Percentiles rank a stretch among this genome's conserved stretches.
phyloP scores from a whole-genome alignment of 768 basidiomycete species.

The Baorangia bicolor region DNA sequence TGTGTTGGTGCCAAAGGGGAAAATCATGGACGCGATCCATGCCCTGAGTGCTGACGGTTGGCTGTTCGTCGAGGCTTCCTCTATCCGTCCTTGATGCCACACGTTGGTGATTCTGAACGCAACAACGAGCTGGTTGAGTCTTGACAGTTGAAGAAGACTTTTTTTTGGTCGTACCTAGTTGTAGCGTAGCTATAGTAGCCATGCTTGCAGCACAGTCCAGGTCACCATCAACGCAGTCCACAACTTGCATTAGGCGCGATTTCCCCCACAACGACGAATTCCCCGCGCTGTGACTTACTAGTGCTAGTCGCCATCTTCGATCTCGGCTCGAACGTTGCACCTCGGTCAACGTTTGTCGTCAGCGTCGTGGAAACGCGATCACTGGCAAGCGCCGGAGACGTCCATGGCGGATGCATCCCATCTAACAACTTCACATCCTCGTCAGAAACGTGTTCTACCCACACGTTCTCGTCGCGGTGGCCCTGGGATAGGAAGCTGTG shows the following conservation, averaged over 20 bases:
- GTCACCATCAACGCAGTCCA: slow-evolving; percentile 7
- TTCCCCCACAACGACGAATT: slow-evolving; percentile 10
- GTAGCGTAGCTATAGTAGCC: neutral
- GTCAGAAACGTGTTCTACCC: slow-evolving; percentile 79
- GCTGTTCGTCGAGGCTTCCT: slow-evolving; percentile 26
- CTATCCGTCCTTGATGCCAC: slow-evolving; percentile 4
- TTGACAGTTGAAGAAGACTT: neutral
- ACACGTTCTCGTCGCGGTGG: slow-evolving; percentile 79
- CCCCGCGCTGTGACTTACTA: neutral
- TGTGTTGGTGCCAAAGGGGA: slow-evolving; percentile 51
- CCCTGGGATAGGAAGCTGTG: slow-evolving; percentile 75
- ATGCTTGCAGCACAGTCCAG: neutral
- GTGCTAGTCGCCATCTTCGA: slow-evolving; percentile 1
- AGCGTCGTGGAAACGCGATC: slow-evolving; percentile 6
- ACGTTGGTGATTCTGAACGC: neutral
- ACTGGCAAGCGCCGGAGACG: slow-evolving; percentile 11
- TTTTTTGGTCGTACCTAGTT: neutral
- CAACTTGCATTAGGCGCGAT: slow-evolving; percentile 5
- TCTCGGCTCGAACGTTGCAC: neutral
- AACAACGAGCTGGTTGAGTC: neutral
- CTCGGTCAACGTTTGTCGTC: slow-evolving; percentile 1
- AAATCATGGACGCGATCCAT: slow-evolving; percentile 40
- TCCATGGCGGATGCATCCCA: slow-evolving; percentile 38
- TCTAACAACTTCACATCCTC: slow-evolving; percentile 37
- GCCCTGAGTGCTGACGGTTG: slow-evolving; percentile 53